Percentiles rank a stretch among this genome's conserved stretches.
Conservation (phyloP, 1,284 basidiomycete genomes). For the Athelia psychrophila region DNA sequence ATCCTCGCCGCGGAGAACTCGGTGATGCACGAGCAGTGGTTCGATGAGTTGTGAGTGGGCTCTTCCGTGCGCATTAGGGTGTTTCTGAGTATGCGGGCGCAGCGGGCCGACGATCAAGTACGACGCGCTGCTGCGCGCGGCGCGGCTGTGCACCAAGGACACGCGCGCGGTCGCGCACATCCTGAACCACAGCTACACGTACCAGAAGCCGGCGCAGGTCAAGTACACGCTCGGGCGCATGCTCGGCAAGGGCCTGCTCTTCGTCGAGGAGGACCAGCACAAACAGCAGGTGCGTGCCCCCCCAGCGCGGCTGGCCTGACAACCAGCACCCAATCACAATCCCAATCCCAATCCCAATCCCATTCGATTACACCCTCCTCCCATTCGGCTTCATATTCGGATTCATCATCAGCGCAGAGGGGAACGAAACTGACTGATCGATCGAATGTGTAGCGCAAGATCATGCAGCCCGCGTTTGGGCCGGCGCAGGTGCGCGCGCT, state of each 20-base stretch:
- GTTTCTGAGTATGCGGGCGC: neutral
- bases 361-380: too few relatives aligned
- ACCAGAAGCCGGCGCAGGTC: constrained; percentile 40
- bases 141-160: constrained; percentile 44
- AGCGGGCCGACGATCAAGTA: constrained; percentile 50
- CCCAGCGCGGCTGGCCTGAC: too few relatives aligned
- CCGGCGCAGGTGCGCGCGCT: constrained; percentile 51
- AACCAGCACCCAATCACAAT: too few relatives aligned
- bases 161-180: constrained; percentile 48
- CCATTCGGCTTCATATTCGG: too few relatives aligned
- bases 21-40: constrained; percentile 51
- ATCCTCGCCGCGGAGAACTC: constrained; percentile 37
- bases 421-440: too few relatives aligned
- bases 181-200: constrained; percentile 41
- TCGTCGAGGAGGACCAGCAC: neutral
- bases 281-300: constrained; percentile 16
- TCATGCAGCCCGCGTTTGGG: constrained; percentile 54
- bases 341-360: too few relatives aligned
- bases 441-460: neutral
- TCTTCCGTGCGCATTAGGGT: too few relatives aligned
- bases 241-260: neutral
- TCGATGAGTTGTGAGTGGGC: constrained; percentile 30
- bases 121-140: constrained; percentile 43
- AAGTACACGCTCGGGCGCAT: constrained; percentile 20
- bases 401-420: too few relatives aligned